These are phyloP conservation scores for Trichoderma erinaceum DNA, from an alignment of 495 filamentous ascomycete genomes.

Conservation along the genomic window DNA sequence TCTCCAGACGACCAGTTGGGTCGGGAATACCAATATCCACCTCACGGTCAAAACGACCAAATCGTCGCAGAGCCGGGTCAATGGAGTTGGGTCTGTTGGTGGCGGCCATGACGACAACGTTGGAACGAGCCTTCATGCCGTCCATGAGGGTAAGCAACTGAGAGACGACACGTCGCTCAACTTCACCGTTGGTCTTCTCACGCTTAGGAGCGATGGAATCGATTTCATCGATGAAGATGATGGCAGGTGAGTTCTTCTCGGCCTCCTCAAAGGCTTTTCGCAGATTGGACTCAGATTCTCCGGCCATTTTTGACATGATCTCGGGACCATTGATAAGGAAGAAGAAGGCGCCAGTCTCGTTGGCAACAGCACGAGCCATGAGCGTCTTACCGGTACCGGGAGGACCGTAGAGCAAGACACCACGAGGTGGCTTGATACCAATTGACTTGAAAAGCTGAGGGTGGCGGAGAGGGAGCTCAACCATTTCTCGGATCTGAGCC, in stretches of 20 bases:
- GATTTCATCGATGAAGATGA: conserved; percentile 99
- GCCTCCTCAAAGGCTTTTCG: conserved; percentile 98
- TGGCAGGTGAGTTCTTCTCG: conserved; percentile 98
- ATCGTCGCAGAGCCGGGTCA: conserved; percentile 92
- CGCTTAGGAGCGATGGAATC: conserved; percentile 98
- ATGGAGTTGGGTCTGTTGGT: conserved; percentile 98
- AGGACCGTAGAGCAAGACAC: conserved; percentile 95
- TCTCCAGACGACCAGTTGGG: conserved; percentile 97
- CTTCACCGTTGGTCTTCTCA: conserved; percentile 99
- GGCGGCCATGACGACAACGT: conserved; percentile 97
- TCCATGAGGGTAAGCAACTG: conserved; percentile 98
- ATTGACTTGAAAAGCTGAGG: conserved; percentile 99
- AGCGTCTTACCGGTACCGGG: conserved; percentile 98
- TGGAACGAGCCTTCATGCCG: conserved; percentile 98
- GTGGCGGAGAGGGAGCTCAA: conserved; percentile 92
- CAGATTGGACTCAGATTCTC: conserved; percentile 96
- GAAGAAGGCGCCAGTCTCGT: conserved; percentile 98
- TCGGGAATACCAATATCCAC: conserved; percentile 97
- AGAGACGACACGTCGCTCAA: conserved; percentile 96
- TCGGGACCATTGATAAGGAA: conserved; percentile 99
- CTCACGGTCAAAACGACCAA: conserved; percentile 97
- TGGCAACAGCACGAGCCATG: conserved; percentile 97
- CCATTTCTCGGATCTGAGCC: conserved; percentile 97
- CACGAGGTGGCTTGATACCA: conserved; percentile 98
- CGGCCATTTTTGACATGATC: conserved; percentile 99